Conservation (phyloP, 345 rosid species). For the Crucihimalaya himalaica region DNA sequence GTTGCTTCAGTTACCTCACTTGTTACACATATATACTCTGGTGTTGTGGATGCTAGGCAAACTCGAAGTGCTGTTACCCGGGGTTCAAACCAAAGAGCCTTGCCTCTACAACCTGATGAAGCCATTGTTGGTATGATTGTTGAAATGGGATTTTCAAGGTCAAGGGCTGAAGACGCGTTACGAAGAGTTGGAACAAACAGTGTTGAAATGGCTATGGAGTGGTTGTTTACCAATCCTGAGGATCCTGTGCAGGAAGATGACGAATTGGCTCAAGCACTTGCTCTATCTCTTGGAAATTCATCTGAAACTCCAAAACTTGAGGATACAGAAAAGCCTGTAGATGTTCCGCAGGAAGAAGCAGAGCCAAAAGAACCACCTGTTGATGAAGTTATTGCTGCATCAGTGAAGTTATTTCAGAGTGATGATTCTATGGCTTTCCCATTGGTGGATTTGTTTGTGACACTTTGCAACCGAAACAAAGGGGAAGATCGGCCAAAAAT, state of each 20-base stretch:
- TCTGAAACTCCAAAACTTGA: slow-evolving; percentile 83
- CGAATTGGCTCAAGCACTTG: slow-evolving; percentile 94
- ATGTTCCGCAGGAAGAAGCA: slow-evolving; percentile 55
- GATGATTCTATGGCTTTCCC: slow-evolving; percentile 77
- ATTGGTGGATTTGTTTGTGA: slow-evolving; percentile 80
- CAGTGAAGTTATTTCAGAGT: slow-evolving; percentile 73
- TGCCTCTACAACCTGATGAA: slow-evolving; percentile 93
- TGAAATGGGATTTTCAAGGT: slow-evolving; percentile 97
- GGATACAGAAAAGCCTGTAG: slow-evolving; percentile 64
- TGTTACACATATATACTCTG: slow-evolving; percentile 79
- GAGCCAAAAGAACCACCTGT: slow-evolving; percentile 70
- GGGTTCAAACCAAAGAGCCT: slow-evolving; percentile 66
- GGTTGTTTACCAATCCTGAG: slow-evolving; percentile 83
- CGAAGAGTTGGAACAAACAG: slow-evolving; percentile 92
- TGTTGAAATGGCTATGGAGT: slow-evolving; percentile 98
- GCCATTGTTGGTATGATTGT: slow-evolving; percentile 80
- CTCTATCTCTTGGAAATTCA: slow-evolving; percentile 88
- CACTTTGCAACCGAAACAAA: slow-evolving; percentile 85
- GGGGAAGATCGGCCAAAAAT: slow-evolving; percentile 88
- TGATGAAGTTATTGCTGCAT: slow-evolving; percentile 82
- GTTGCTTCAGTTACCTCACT: slow-evolving; percentile 73
- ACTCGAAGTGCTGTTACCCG: slow-evolving; percentile 65
- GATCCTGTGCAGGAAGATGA: slow-evolving; percentile 98
- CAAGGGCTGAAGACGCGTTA: slow-evolving; percentile 93
- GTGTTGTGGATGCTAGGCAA: slow-evolving; percentile 84